phyloP scores from a whole-genome alignment of 768 basidiomycete genomes.

The Agaricus bisporus region DNA sequence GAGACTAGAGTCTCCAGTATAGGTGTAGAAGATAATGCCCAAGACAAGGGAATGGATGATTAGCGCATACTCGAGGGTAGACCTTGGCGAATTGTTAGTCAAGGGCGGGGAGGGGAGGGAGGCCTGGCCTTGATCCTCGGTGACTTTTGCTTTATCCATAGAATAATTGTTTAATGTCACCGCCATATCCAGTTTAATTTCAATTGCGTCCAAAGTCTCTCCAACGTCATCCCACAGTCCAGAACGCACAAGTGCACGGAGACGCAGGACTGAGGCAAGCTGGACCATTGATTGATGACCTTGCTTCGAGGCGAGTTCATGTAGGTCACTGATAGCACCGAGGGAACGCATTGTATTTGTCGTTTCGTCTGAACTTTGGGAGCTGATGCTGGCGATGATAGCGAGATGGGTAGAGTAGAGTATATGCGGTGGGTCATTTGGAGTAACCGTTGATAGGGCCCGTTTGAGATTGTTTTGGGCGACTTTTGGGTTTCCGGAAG shows the following conservation, averaged over 20 bases:
- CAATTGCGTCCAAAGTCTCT: constrained; percentile 45
- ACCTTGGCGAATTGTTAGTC: neutral
- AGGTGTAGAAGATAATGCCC: constrained; percentile 55
- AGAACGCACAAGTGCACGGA: constrained; percentile 51
- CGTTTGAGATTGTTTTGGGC: constrained; percentile 55
- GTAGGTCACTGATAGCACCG: constrained; percentile 28
- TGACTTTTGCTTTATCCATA: neutral
- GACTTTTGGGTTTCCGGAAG: constrained; percentile 47
- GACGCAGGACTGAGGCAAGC: constrained; percentile 33
- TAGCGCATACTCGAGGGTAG: constrained; percentile 23
- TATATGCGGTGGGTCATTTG: constrained; percentile 45
- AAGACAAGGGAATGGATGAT: constrained; percentile 58
- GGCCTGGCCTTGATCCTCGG: constrained; percentile 21
- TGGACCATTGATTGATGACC: constrained; percentile 29
- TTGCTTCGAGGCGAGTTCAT: constrained; percentile 20
- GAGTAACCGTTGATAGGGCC: constrained; percentile 36
- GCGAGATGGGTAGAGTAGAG: constrained; percentile 52
- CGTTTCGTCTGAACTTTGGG: constrained; percentile 12
- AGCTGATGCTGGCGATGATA: constrained; percentile 35
- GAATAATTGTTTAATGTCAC: constrained; percentile 28
- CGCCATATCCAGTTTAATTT: constrained; percentile 46
- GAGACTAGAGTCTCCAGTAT: constrained; percentile 42
- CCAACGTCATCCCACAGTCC: constrained; percentile 49
- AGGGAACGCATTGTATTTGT: constrained; percentile 21
- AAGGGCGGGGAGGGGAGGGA: constrained; percentile 5